Base-by-base conservation (phyloP, 2,329 filamentous ascomycete species). In the Colletotrichum destructivum region DNA sequence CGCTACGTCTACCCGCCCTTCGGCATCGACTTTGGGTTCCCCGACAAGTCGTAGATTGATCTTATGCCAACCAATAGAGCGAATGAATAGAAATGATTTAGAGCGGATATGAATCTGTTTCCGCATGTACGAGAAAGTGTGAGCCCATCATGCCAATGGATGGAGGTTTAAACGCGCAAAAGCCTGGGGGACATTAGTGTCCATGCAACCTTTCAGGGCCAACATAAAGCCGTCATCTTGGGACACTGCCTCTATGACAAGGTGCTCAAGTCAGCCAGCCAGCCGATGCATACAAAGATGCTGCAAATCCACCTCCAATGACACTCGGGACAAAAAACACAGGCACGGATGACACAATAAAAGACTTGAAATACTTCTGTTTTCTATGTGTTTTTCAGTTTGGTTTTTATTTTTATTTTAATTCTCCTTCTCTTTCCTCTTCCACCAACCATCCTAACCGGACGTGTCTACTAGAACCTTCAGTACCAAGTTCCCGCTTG, bases 1-100 rank as follows among this genome's bases (percentile, higher is more conserved):
- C 85, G 90, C 75, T 93, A 89, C 73, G 90, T 93, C 44, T 93
- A 91, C 79, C 92, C 92, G 75, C 88, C 90, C 0, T 93, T 93
- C 77, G 90, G 90, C 3, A 82, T 92, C 60, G 85, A 91, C 77
- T 91, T 94, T 79, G 91, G 91, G 2, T 93, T 93, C 84, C 91
- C 91, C n/a, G 92, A 93, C 79, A 92, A 92, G 86, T 78, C 74
- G 61, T 79, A 75, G 38, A 60, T 54, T 26, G 15, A 56, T 44
- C 35, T 26, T 57, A 23, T 57, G 21, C 12, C 42, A 42, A 21
- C 13, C 47, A 4, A 64, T 59, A 69, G 66, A 62, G 44, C 23
- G 49, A 38, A 59, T 40, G 12, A 42, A 55, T 57, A 59, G 21
- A 61, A 47, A n/a, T 52, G 26, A 54, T 56, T 51, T 18, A 31